Base-by-base conservation (phyloP, 805 yeast genomes). In the Wickerhamomyces tratensis region DNA sequence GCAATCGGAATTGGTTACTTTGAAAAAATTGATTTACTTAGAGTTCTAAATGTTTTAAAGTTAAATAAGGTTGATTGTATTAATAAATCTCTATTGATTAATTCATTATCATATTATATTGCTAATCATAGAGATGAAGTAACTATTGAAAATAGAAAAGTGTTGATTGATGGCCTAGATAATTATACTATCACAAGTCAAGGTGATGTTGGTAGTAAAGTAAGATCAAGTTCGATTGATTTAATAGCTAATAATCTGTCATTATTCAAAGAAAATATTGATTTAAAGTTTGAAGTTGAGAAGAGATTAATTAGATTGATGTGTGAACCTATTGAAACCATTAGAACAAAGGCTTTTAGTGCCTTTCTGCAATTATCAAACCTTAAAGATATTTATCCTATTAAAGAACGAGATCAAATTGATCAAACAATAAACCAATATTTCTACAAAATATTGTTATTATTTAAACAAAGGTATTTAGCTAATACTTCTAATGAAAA, bases 201-300 rank as follows among this genome's bases (percentile, higher is more conserved):
- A 53, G 98, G 98, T 9, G 98, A 89, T 62, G 89, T 88, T n/a
- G 98, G 98, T 2, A 76, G 86, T 39, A 72, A 77, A 51, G 73
- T 87, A 1, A 64, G 98, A 39, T 48, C 56, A 1, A 69, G 80
- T 0, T 65, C 80, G 2, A 56, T 83, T 3, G 34, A 49, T 6
- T 51, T 77, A 3, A 57, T 80, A 1, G 41, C 46, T 0, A 36
- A 49, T 1, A 67, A 71, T 47, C 35, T 51, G 5, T 39, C 40
- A 0, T 26, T 27, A 15, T 52, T 60, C 35, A 37, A 38, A 25
- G 37, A 20, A 11, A 42, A 39, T 34, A 36, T 37, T n/a, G 29
- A 37, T 35, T 40, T 14, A 8, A 38, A 29, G 12, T 39, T 38
- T 35, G 31, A 33, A 12, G 48, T 68, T 1, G 62, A 59, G 31